Conservation (phyloP, 1,284 basidiomycete genomes). For the Cryptococcus hybrid region DNA sequence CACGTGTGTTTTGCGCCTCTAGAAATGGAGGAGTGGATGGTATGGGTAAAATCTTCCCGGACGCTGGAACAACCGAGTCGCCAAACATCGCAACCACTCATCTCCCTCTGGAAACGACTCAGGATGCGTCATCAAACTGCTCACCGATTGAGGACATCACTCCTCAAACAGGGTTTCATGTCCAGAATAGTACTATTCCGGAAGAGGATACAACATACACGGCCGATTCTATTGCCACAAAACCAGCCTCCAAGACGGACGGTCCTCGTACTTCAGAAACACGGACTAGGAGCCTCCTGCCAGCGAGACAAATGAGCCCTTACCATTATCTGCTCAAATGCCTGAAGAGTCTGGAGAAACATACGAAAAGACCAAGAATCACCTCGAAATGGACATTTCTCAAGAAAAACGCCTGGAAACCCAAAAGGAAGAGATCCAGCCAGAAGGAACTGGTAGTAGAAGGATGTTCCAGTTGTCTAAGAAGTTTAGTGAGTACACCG, state of each 20-base stretch:
- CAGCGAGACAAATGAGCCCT: constrained; percentile 1
- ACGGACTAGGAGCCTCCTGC: background rate
- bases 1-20: constrained; percentile 20
- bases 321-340: constrained; percentile 10
- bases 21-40: constrained; percentile 11
- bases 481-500: constrained; percentile 41
- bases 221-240: background rate
- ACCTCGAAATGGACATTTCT: background rate
- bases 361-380: constrained; percentile 8
- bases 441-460: constrained; percentile 39
- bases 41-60: constrained; percentile 3
- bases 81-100: constrained; percentile 6
- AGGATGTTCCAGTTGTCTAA: constrained; percentile 48
- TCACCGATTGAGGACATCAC: background rate
- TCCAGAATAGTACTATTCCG: background rate
- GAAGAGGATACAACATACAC: background rate
- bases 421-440: constrained; percentile 24
- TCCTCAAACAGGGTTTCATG: background rate
- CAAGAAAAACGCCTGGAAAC: background rate
- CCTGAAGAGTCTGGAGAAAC: constrained; percentile 3
- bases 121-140: background rate
- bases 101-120: background rate
- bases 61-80: constrained; percentile 7
- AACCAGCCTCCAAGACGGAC: no score
- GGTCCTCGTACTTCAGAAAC: background rate